Base-by-base conservation (phyloP, 2,329 filamentous ascomycete species). In the Colletotrichum cordylinicola region DNA sequence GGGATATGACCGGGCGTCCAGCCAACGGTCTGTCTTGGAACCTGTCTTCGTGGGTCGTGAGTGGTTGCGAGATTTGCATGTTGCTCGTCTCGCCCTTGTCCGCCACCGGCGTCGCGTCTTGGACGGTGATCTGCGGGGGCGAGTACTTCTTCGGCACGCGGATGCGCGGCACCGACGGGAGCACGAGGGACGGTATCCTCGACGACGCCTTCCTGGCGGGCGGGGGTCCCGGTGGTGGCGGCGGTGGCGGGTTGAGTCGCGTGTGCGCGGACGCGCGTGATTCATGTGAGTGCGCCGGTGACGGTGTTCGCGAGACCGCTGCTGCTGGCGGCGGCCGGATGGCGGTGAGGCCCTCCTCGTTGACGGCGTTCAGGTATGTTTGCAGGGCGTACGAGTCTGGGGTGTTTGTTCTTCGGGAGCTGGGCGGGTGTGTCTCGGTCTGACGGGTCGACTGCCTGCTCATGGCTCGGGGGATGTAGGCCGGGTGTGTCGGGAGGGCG, bases 401-500 rank as follows among this genome's bases (percentile, higher is more conserved):
- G 0, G 75, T 80, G 15, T 81, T 79, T 24, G 80, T 76, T 31
- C 74, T 78, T 13, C 72, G 79, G 6, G 75, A 52, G 12, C 24
- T 66, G 6, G 78, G 74, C 2, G 76, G 74, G 4, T 37, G 77
- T 67, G 35, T 37, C 13, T 37, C 35, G 35, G 35, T 37, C 35
- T 37, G 35, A 7, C 35, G 37, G 8, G 78, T 78, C 2, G 77
- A 70, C 37, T 79, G 79, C 9, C 84, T 80, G 74, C 81, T 84
- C 70, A 83, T 74, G 9, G 83, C 80, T 6, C 82, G 82, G 1
- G 87, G 86, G 24, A 89, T 84, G 66, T 90, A 90, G 0, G 89
- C 89, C 1, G 85, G 86, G 74, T 90, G 89, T 0, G 87, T 83
- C 0, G 88, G 88, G 56, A 90, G 82, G 1, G 84, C 83, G 60